These are phyloP conservation scores for Saprolegnia diclina DNA, from an alignment of 352 stramenopile genomes.

Conservation along the genomic window DNA sequence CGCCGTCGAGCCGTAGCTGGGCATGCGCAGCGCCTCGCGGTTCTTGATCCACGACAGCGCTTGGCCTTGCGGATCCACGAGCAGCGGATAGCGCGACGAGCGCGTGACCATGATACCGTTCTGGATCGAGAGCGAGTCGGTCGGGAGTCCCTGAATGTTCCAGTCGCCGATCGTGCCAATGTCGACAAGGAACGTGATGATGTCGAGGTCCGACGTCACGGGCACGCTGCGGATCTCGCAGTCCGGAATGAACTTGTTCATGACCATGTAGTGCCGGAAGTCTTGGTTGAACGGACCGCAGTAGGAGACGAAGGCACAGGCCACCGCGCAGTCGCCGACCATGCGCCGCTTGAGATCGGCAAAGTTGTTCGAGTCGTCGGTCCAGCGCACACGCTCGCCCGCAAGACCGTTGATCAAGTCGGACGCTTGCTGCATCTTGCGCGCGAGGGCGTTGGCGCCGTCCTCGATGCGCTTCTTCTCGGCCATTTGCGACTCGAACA, in stretches of 20 bases:
- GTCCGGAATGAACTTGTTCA: conserved; percentile 94
- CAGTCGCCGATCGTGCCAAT: conserved; percentile 97
- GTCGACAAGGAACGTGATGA: conserved; percentile 97
- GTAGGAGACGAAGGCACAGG: conserved; percentile 97
- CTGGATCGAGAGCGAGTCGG: conserved; percentile 95
- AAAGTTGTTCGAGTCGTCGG: conserved; percentile 97
- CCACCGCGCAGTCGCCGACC: conserved; percentile 95
- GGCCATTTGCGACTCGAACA: conserved; percentile 97
- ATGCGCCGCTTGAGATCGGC: conserved; percentile 94
- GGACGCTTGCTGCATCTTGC: conserved; percentile 97
- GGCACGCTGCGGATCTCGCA: conserved; percentile 88
- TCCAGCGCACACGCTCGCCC: conserved; percentile 95
- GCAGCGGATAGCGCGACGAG: conserved; percentile 92
- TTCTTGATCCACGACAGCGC: conserved; percentile 97
- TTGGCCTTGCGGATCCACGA: conserved; percentile 97
- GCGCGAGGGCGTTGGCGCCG: conserved; percentile 89
- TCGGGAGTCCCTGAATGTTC: conserved; percentile 97
- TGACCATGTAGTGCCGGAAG: conserved; percentile 94
- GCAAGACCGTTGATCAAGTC: conserved; percentile 96
- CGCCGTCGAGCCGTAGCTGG: conserved; percentile 92
- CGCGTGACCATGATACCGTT: conserved; percentile 98
- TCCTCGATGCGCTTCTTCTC: conserved; percentile 98
- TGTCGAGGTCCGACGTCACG: conserved; percentile 93
- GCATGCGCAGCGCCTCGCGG: conserved; percentile 90
- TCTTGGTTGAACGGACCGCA: conserved; percentile 98